These are phyloP conservation scores for Monilinia aucupariae DNA, from an alignment of 2,329 filamentous ascomycete species.

Conservation along the genomic window DNA sequence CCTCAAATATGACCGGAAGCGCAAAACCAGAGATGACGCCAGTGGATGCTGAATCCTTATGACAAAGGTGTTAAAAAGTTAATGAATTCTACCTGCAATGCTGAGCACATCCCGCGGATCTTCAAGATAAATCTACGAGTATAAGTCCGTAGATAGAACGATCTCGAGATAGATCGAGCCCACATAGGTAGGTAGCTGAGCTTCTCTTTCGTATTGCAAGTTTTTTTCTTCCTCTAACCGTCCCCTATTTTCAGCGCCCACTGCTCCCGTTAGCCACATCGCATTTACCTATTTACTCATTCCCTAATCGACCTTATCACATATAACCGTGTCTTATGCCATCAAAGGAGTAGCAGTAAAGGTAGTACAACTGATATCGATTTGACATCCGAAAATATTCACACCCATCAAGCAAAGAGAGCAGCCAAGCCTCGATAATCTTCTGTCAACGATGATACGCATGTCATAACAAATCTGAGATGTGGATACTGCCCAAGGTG, in stretches of 20 bases:
- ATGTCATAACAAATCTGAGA: conserved; percentile 25
- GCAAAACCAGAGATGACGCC: not conserved
- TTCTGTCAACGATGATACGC: not conserved
- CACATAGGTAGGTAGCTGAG: not conserved
- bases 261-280: no score
- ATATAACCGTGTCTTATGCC: not conserved
- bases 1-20: not conserved
- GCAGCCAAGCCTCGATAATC: not conserved
- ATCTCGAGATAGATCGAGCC: not conserved
- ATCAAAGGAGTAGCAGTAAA: conserved; percentile 15
- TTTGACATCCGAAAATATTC: conserved; percentile 27
- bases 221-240: not conserved
- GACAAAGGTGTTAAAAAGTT: not conserved
- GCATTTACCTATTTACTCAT: not conserved
- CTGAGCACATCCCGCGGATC: not conserved
- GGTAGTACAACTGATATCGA: conserved; percentile 28
- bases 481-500: conserved; percentile 24
- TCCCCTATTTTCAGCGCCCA: not conserved
- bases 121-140: not conserved
- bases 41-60: not conserved
- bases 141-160: not conserved
- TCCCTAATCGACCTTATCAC: not conserved
- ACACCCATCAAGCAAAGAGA: conserved; percentile 6
- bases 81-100: no score
- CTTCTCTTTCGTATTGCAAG: not conserved